phyloP scores from a whole-genome alignment of 2,329 filamentous ascomycete genomes.

The Aspergillus piperis region DNA sequence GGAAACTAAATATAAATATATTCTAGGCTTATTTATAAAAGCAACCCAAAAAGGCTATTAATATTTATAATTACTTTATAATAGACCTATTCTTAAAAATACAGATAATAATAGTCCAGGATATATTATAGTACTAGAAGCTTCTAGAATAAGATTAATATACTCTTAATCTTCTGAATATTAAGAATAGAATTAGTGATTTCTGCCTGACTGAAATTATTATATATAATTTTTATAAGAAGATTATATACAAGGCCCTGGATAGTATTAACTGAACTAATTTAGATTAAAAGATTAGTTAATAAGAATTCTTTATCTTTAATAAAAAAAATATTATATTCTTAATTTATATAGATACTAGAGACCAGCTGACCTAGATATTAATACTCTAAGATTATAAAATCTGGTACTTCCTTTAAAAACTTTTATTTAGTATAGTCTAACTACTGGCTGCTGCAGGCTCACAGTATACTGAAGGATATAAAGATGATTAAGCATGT shows the following conservation, averaged over 20 bases:
- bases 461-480: neutral
- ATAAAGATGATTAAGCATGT: neutral
- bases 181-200: neutral
- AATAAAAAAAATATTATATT: neutral
- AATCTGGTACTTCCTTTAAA: conserved; percentile 3
- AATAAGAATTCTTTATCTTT: neutral
- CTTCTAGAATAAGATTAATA: neutral
- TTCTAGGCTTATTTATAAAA: too few relatives aligned
- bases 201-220: neutral
- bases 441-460: neutral
- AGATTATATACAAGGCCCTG: neutral
- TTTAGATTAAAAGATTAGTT: neutral
- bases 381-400: neutral
- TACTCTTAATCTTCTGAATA: neutral
- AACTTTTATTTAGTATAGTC: neutral
- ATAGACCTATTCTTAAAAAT: neutral
- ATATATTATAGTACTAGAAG: neutral
- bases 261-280: neutral
- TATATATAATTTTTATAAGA: neutral
- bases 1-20: too few relatives aligned
- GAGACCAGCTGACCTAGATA: neutral
- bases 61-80: too few relatives aligned
- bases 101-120: neutral
- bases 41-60: too few relatives aligned
- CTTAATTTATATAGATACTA: conserved; percentile 3